phyloP scores from a whole-genome alignment of 306 rosid species.

The Amphicarpaea edgeworthii region DNA sequence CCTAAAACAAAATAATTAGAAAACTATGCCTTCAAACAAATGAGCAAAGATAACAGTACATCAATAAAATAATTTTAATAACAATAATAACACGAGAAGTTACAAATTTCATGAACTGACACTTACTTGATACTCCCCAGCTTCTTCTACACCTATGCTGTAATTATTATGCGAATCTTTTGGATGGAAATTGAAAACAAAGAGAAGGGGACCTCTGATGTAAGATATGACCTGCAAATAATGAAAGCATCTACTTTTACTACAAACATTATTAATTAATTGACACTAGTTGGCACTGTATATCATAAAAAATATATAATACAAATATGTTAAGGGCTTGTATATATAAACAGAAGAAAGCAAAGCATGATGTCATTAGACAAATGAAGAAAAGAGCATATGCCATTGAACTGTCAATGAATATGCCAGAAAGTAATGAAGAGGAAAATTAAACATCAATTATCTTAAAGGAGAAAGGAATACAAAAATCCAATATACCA shows the following conservation, averaged over 20 bases:
- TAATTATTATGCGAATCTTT: constrained; percentile 73
- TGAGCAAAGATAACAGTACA: not conserved
- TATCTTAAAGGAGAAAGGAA: constrained; percentile 27
- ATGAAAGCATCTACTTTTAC: constrained; percentile 12
- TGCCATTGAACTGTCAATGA: constrained; percentile 63
- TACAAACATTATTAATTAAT: not conserved
- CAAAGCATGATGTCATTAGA: not conserved
- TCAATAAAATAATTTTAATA: no score
- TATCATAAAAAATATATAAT: constrained; percentile 7
- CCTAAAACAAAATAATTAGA: constrained; percentile 25
- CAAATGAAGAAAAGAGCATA: constrained; percentile 21
- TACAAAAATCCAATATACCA: constrained; percentile 55
- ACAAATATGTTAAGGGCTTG: constrained; percentile 4
- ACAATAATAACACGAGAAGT: not conserved
- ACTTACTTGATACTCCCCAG: constrained; percentile 95
- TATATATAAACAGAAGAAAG: constrained; percentile 24
- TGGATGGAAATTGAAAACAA: constrained; percentile 92
- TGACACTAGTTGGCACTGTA: not conserved
- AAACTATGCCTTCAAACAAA: not conserved
- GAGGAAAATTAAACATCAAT: constrained; percentile 25
- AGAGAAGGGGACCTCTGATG: constrained; percentile 86
- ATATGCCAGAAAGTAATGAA: constrained; percentile 20
- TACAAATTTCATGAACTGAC: not conserved
- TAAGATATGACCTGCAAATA: constrained; percentile 86
- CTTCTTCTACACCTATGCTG: constrained; percentile 87